Base-by-base conservation (phyloP, 1,284 basidiomycete species). In the Apiotrichum mycotoxinovorans region DNA sequence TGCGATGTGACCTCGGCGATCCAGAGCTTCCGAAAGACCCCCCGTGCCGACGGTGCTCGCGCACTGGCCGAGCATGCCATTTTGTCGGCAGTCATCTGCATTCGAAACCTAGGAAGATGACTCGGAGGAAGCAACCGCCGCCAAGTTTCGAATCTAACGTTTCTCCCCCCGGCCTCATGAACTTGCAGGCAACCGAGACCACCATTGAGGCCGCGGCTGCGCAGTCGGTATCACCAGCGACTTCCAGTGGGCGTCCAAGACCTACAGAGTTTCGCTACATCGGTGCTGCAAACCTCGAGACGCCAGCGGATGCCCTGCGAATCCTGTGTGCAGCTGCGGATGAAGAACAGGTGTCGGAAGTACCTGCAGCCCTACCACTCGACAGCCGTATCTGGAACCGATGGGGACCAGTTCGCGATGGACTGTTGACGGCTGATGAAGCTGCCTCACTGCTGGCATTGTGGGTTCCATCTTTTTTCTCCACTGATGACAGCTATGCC, bases 361-460 rank as follows among this genome's bases (percentile, higher is more conserved):
- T 17, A 23, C 35, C 48, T 1, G 20, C 17, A 35, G 11, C n/a
- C n/a, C n/a, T n/a, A n/a, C n/a, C n/a, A n/a, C n/a, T n/a, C n/a
- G n/a, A n/a, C n/a, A n/a, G 10, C 34, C 17, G 37, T 20, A 22
- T 40, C 11, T 63, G 61, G 61, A 57, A 42, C 15, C 51, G 56
- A 25, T 63, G 61, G 61, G 51, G 57, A 40, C 61, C 61, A 10
- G 61, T 63, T 9, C 41, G 61, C 18, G 61, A 63, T 46, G 61
- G 61, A 10, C 43, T 63, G 23, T 44, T 62, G 40, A 62, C 61
- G 23, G 48, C 55, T 2, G 61, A 62, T 5, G 61, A 62, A 44
- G 61, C 61, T 8, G 45, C 37, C 2, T 14, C 46, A 11, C 41
- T 62, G 17, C 49, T 62, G 2, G 34, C 42, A n/a, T 57, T 56